Evolutionary conservation across 139 green algal genomes (phyloP).

Genomic region (Picochlorum costavermella): DNA sequence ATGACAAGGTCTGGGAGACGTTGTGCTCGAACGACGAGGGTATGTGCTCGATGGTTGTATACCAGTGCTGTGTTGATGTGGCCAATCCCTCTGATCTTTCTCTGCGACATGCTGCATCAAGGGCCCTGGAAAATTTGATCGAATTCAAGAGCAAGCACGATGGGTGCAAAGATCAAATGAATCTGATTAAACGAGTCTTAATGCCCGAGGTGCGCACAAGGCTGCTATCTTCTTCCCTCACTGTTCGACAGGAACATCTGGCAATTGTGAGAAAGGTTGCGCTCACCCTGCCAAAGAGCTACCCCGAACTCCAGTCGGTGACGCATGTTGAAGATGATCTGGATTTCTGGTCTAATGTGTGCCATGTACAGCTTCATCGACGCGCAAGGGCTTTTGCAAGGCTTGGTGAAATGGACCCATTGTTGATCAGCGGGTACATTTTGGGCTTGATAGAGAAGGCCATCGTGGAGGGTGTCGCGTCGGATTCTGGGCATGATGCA

Average conservation of each 20-base stretch:
- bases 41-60: slow-evolving; percentile 45
- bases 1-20: slow-evolving; percentile 28
- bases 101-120: slow-evolving; percentile 54
- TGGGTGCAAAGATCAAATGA: slow-evolving; percentile 3
- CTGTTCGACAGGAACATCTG: slow-evolving; percentile 70
- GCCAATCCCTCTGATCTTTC: slow-evolving; percentile 44
- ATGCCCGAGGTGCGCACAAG: slow-evolving; percentile 51
- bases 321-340: slow-evolving; percentile 47
- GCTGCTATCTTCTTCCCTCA: slow-evolving; percentile 29
- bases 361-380: slow-evolving; percentile 76
- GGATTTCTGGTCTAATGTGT: slow-evolving; percentile 73
- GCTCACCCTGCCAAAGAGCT: slow-evolving; percentile 31
- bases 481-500: slow-evolving; percentile 30
- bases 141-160: background rate
- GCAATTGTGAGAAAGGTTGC: slow-evolving; percentile 49
- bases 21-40: slow-evolving; percentile 12
- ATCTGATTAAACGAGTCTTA: slow-evolving; percentile 33
- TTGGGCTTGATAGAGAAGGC: slow-evolving; percentile 56
- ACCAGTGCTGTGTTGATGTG: slow-evolving; percentile 53
- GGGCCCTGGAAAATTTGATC: slow-evolving; percentile 10
- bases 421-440: slow-evolving; percentile 49
- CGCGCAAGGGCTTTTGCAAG: slow-evolving; percentile 28
- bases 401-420: slow-evolving; percentile 6
- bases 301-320: slow-evolving; percentile 48
- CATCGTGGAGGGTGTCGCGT: slow-evolving; percentile 44